Percentiles rank a stretch among this genome's conserved stretches.
Evolutionary conservation across 2,329 filamentous ascomycete genomes (phyloP).

Genomic region (Aspergillus alliaceus): DNA sequence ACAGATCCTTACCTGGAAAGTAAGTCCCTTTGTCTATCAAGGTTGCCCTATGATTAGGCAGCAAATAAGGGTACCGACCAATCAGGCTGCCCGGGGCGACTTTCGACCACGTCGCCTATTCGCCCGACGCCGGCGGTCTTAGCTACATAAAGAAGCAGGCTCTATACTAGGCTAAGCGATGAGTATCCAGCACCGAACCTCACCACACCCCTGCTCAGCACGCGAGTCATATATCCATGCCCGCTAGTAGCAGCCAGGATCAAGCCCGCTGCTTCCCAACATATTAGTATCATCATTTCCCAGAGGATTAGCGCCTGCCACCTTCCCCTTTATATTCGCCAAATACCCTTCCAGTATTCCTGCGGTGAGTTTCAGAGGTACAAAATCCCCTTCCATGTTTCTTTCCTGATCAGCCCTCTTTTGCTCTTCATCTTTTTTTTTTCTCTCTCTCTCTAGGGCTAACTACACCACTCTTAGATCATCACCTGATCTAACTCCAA

Average conservation of each 20-base stretch:
- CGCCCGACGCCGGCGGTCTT: too few relatives aligned
- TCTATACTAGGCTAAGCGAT: conserved; percentile 6
- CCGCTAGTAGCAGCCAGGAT: conserved; percentile 9
- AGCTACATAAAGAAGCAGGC: too few relatives aligned
- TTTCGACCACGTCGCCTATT: too few relatives aligned
- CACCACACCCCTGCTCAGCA: too few relatives aligned
- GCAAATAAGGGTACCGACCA: conserved; percentile 13
- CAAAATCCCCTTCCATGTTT: conserved; percentile 7
- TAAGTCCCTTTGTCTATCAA: too few relatives aligned
- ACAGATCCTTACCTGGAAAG: too few relatives aligned
- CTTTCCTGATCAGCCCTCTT: conserved; percentile 8
- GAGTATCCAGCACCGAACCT: conserved; percentile 1
- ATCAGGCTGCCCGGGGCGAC: conserved; percentile 11
- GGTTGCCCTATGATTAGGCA: too few relatives aligned
- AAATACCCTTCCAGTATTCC: too few relatives aligned
- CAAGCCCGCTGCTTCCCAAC: conserved; percentile 9
- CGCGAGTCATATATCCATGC: conserved; percentile 2
- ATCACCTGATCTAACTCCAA: conserved; percentile 8
- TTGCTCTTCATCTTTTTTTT: conserved; percentile 11
- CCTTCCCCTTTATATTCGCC: too few relatives aligned
- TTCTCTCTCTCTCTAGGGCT: conserved; percentile 6
- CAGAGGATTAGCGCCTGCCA: too few relatives aligned
- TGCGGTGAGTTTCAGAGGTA: too few relatives aligned
- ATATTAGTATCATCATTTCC: conserved; percentile 8
- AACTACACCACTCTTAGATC: conserved; percentile 12